phyloP scores from a whole-genome alignment of 768 basidiomycete species.

The Tylopilus subfusipes region DNA sequence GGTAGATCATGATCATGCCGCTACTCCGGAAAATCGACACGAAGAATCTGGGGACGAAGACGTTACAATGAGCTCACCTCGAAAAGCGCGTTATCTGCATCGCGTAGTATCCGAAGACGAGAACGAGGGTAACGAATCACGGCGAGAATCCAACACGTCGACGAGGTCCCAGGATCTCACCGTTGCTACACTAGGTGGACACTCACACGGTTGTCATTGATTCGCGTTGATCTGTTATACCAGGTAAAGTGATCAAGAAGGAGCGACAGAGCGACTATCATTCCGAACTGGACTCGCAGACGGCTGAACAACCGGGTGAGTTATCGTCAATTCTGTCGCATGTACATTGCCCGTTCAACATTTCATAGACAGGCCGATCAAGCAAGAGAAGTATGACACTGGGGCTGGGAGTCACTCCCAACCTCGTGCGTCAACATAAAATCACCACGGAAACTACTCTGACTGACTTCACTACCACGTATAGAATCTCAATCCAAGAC shows the following conservation, averaged over 20 bases:
- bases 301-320: slow-evolving; percentile 5
- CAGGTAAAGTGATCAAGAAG: slow-evolving; percentile 3
- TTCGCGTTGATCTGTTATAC: not conserved
- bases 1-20: not conserved
- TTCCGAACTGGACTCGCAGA: not conserved
- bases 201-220: not conserved
- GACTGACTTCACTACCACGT: not conserved
- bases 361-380: slow-evolving; percentile 14
- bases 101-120: slow-evolving; percentile 13
- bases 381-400: slow-evolving; percentile 13
- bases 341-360: not conserved
- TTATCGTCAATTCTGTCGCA: not conserved
- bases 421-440: slow-evolving; percentile 9
- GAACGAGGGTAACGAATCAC: not conserved
- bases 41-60: slow-evolving; percentile 10
- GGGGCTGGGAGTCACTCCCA: not conserved
- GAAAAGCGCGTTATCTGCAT: slow-evolving; percentile 2
- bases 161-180: not conserved
- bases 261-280: not conserved
- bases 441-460: not conserved
- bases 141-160: not conserved
- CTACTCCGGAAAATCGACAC: not conserved
- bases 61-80: not conserved
- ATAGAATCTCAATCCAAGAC: slow-evolving; percentile 5
- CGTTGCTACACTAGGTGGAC: slow-evolving; percentile 3